phyloP scores from a whole-genome alignment of 2,329 filamentous ascomycete genomes.

The Truncatella angustata region DNA sequence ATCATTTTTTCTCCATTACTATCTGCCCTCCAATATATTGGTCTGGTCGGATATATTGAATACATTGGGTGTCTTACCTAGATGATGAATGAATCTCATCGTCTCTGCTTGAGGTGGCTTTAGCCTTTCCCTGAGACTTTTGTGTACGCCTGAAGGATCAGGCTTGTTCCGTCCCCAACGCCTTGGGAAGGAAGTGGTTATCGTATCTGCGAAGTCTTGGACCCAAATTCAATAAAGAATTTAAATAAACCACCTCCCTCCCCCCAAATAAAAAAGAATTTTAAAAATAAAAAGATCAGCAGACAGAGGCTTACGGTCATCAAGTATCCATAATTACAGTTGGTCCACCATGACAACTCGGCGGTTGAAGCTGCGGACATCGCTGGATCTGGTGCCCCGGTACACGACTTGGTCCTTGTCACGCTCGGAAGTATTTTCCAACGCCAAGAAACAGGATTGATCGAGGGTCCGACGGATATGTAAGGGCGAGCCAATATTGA shows the following conservation, averaged over 20 bases:
- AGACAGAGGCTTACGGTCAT: conserved; percentile 7
- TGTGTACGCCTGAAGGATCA: conserved; percentile 34
- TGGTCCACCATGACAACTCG: conserved; percentile 18
- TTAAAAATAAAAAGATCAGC: no score
- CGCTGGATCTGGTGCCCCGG: conserved; percentile 12
- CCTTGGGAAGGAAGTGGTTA: conserved; percentile 36
- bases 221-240: no score
- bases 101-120: conserved; percentile 15
- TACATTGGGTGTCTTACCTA: conserved; percentile 9
- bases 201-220: conserved; percentile 26
- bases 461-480: conserved; percentile 29
- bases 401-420: conserved; percentile 20
- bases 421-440: conserved; percentile 22
- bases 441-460: conserved; percentile 28
- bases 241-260: no score
- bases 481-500: conserved; percentile 16
- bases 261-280: no score
- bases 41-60: neutral
- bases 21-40: conserved; percentile 21
- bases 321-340: conserved; percentile 18
- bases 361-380: conserved; percentile 6
- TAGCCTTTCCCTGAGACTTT: conserved; percentile 28
- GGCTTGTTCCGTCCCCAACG: conserved; percentile 36
- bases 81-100: conserved; percentile 26
- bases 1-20: no score